phyloP scores from a whole-genome alignment of 1,284 basidiomycete species.

The Ustilago curta region DNA sequence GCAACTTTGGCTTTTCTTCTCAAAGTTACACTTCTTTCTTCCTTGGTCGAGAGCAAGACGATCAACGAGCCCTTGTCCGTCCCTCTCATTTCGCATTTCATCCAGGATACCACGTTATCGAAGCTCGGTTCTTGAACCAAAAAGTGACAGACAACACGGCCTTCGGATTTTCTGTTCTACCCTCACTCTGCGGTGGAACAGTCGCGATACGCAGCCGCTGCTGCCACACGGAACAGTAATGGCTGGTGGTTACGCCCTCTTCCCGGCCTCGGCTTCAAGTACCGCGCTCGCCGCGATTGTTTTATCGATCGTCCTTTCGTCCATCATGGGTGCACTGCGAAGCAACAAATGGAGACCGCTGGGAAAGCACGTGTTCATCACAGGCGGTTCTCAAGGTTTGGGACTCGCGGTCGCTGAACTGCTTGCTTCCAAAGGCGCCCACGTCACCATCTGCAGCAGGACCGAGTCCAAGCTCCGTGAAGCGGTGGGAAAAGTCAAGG shows the following conservation, averaged over 20 bases:
- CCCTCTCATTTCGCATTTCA: background rate
- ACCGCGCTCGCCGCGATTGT: constrained; percentile 14
- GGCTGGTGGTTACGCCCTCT: constrained; percentile 1
- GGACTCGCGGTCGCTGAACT: constrained; percentile 80
- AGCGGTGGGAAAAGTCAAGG: constrained; percentile 77
- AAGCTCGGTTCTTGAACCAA: constrained; percentile 7
- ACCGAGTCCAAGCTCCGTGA: constrained; percentile 75
- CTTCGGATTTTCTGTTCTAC: background rate
- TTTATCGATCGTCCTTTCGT: constrained; percentile 26
- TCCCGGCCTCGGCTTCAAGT: constrained; percentile 13
- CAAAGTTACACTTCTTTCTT: background rate
- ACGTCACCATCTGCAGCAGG: constrained; percentile 84
- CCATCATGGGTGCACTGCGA: constrained; percentile 35
- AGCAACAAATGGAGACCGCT: constrained; percentile 34
- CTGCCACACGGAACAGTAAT: background rate
- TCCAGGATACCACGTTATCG: background rate
- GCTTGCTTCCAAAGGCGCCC: constrained; percentile 79
- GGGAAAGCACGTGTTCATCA: constrained; percentile 72
- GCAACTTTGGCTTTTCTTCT: constrained; percentile 1
- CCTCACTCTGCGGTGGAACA: background rate
- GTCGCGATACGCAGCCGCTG: constrained; percentile 1
- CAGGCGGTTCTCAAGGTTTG: constrained; percentile 83
- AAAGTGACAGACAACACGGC: background rate
- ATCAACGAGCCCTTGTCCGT: too few species aligned
- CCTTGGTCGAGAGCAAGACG: too few species aligned